Evolutionary conservation across 805 yeast species (phyloP).

Genomic region (Candida easanensis): DNA sequence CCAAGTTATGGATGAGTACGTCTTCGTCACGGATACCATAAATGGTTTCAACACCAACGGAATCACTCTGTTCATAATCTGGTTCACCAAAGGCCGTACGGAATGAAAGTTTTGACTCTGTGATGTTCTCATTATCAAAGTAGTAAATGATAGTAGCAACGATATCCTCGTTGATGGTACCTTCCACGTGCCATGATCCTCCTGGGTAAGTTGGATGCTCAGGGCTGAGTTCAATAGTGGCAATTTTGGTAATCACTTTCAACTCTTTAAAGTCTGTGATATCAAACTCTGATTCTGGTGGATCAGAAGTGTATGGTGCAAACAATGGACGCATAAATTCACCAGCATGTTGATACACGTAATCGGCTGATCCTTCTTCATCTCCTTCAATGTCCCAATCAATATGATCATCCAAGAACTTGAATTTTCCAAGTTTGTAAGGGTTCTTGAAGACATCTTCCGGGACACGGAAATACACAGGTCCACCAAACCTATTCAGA

Average conservation of each 20-base stretch:
- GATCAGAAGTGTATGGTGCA: slow-evolving; percentile 1
- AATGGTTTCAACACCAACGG: slow-evolving; percentile 1
- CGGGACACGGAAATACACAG: slow-evolving; percentile 6
- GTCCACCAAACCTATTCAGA: slow-evolving; percentile 3
- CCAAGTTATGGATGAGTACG: background rate
- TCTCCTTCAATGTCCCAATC: background rate
- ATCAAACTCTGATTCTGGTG: slow-evolving; percentile 1
- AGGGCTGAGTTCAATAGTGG: slow-evolving; percentile 10
- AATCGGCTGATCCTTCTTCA: background rate
- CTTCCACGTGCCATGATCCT: slow-evolving; percentile 14
- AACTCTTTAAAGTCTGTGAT: slow-evolving; percentile 1
- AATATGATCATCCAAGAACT: background rate
- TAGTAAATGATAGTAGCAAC: slow-evolving; percentile 11
- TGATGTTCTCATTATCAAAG: slow-evolving; percentile 9
- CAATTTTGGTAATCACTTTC: slow-evolving; percentile 12
- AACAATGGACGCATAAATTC: slow-evolving; percentile 3
- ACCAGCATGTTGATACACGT: background rate
- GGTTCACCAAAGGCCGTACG: slow-evolving; percentile 9
- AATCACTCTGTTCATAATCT: slow-evolving; percentile 7
- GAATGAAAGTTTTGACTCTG: slow-evolving; percentile 5
- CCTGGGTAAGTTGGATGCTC: slow-evolving; percentile 6
- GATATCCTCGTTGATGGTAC: slow-evolving; percentile 11
- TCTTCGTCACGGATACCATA: slow-evolving; percentile 5
- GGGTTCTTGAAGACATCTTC: slow-evolving; percentile 1
- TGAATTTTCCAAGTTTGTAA: background rate